Evolutionary conservation across 306 rosid species (phyloP), one percentile per base, ranked within the genome.

Genomic region (Gastrolobium villosum): DNA sequence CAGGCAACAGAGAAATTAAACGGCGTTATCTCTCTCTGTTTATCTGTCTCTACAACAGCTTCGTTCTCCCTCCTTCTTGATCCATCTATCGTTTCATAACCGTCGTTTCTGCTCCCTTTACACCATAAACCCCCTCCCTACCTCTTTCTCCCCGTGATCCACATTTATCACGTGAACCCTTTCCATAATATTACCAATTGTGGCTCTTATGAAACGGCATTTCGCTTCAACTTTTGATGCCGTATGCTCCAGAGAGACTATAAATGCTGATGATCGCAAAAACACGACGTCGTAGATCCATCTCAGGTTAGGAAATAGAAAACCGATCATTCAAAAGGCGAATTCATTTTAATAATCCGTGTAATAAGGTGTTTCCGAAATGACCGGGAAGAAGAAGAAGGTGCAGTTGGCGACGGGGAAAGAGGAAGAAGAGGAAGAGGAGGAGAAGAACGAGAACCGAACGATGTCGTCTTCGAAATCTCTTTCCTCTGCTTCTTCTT

Each of bases 351-450:
- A 2, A 57, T 9, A 57, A 10, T 31, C 2, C 40, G 20, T 31
- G 40, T 1, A 40, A 2, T 20, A 20, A 20, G 26, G 26, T 0
- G 26, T 59, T 31, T 3, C 20, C 54, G 44, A 66, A 46, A 74
- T 81, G 85, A 13, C 77, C 35, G 70, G 34, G 49, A 65, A 49
- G 57, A 39, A 49, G 57, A 39, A 65, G 65, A 39, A 28, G 30
- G 63, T 2, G 67, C 45, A 20, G 67, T 34, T 32, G 59, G 76
- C 1, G 79, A 44, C 9, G 6, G 31, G 2, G 34, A 74, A 53
- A 3, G 80, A 36, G 11, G 65, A 9, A 3, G 74, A 36, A 5
- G 66, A 36, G 4, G 80, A 7, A 2, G 49, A 64, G 20, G 71
- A 74, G 2, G 49, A 64, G 20, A 66, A 35, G 30, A 65, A 53